Conservation (phyloP, 306 rosid species). For the Vicia faba region DNA sequence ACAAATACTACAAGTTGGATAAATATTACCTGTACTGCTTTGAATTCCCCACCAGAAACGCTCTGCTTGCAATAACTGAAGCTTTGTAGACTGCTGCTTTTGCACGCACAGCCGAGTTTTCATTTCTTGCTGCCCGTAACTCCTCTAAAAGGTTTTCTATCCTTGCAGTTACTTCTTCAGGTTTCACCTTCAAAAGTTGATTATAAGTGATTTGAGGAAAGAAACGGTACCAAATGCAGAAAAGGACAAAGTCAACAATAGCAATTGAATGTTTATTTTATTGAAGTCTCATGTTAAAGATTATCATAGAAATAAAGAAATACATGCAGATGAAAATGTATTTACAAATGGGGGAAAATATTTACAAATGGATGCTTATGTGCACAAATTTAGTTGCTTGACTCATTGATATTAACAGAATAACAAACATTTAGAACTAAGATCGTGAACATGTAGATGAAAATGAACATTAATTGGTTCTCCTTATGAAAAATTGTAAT, state of each 20-base stretch:
- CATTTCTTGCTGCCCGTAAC: constrained; percentile 69
- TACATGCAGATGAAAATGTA: constrained; percentile 5
- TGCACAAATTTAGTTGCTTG: constrained; percentile 9
- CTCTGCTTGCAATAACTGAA: constrained; percentile 64
- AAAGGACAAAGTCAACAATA: constrained; percentile 3
- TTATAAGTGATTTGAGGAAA: constrained; percentile 29
- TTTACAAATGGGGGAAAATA: not conserved
- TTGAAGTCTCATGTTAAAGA: constrained; percentile 1
- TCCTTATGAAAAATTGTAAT: not conserved
- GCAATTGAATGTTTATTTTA: constrained; percentile 1
- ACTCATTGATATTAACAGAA: constrained; percentile 14
- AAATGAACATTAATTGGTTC: constrained; percentile 29
- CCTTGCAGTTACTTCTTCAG: constrained; percentile 82
- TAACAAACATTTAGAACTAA: not conserved
- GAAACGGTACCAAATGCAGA: constrained; percentile 27
- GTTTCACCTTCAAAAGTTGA: constrained; percentile 71
- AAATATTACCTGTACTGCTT: constrained; percentile 66
- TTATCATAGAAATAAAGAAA: constrained; percentile 6
- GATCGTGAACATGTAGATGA: constrained; percentile 21
- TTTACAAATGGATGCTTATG: too few relatives aligned
- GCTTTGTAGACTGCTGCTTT: constrained; percentile 84
- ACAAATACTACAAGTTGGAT: constrained; percentile 15
- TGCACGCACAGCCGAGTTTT: constrained; percentile 70
- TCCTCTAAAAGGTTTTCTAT: constrained; percentile 82
- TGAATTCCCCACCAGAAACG: constrained; percentile 65